Evolutionary conservation across 495 filamentous ascomycete species (phyloP), one percentile per base, ranked within the genome.

Genomic region (Penicillium canariense): DNA sequence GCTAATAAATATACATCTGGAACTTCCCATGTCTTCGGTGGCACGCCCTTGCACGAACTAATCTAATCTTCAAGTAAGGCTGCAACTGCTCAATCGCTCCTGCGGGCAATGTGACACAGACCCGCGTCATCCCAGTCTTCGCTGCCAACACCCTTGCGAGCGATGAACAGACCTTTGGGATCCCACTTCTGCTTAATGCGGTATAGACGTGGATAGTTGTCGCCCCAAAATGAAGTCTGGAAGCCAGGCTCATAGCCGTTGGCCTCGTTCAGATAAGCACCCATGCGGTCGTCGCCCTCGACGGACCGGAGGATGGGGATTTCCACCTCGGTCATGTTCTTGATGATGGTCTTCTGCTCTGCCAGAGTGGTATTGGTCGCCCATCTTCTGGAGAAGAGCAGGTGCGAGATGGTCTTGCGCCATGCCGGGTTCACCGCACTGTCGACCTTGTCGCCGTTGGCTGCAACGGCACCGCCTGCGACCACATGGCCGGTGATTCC

Each of bases 261-360:
- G 0, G 71, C 78, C 61, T 82, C 79, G 35, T 81, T 82, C 54
- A 73, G 27, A 56, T 82, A 82, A 1, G 76, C 66, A 5, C 78
- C 80, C 65, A 69, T 70, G 9, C 46, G 48, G 38, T 58, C 46
- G 4, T 51, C 39, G 2, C 64, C 63, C 46, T 69, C 68, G 9
- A 82, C 55, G 8, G 72, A 70, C 20, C 75, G 72, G 6, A 80
- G 63, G 18, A 75, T 66, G 5, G 69, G 61, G 6, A 77, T 73
- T 6, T 72, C 61, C 5, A 68, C 62, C 12, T 71, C 68, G 1
- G 69, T 74, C 51, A 76, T 35, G 8, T 76, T 72, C n/a, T 63
- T 67, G 52, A 70, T 56, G 15, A 71, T 65, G 15, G 63, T 63
- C 15, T 65, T 20, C 44, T 70, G 62, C 50, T 69, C 52, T 1